Percentiles rank a stretch among this genome's conserved stretches.
Conservation (phyloP, 768 basidiomycete species). For the Gymnopilus dilepis region DNA sequence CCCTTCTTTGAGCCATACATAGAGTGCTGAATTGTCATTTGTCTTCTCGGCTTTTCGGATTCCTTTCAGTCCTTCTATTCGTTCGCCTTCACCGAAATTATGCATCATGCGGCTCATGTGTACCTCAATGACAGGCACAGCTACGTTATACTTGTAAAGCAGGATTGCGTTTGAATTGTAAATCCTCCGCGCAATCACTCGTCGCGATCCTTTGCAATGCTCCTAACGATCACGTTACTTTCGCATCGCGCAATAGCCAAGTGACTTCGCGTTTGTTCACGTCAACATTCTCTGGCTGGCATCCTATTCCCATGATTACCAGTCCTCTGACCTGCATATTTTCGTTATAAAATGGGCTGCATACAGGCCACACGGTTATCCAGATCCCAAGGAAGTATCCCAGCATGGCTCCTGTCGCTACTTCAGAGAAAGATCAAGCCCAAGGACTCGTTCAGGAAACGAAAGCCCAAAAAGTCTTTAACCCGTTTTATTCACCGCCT, state of each 20-base stretch:
- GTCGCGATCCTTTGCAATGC: not conserved
- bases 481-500: slow-evolving; percentile 73
- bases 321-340: not conserved
- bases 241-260: slow-evolving; percentile 24
- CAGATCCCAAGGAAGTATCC: not conserved
- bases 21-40: too few relatives aligned
- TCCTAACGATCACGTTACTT: slow-evolving; percentile 24
- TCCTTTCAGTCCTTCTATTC: not conserved
- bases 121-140: too few relatives aligned
- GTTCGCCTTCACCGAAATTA: not conserved
- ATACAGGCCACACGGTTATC: not conserved
- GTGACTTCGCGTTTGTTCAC: slow-evolving; percentile 27
- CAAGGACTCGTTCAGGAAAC: slow-evolving; percentile 20
- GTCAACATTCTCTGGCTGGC: slow-evolving; percentile 24
- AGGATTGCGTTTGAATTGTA: not conserved
- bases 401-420: slow-evolving; percentile 55
- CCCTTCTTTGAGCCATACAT: not conserved
- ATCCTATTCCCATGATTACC: slow-evolving; percentile 20
- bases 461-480: slow-evolving; percentile 42
- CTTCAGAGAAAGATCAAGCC: slow-evolving; percentile 34
- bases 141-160: too few relatives aligned
- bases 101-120: too few relatives aligned
- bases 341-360: slow-evolving; percentile 6
- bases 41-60: too few relatives aligned
- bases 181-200: not conserved